Conservation (phyloP, 2,329 filamentous ascomycete genomes). For the Echinosphaeria canescens region DNA sequence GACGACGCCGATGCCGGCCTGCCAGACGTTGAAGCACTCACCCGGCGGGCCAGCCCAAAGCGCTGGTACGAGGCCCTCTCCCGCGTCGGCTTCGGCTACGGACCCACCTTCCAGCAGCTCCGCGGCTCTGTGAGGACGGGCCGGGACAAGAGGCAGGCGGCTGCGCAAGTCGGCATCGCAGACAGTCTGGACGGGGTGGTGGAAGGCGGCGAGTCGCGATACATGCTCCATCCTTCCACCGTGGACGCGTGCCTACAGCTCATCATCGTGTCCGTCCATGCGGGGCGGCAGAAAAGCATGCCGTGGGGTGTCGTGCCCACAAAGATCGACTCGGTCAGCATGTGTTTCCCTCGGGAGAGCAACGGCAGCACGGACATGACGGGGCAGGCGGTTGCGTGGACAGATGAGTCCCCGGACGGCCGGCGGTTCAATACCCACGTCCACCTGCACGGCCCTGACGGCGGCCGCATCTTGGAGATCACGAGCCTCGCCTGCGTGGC, state of each 20-base stretch:
- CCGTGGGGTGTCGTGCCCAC: constrained; percentile 11
- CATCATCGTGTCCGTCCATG: constrained; percentile 10
- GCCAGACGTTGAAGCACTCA: no score
- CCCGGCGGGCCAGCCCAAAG: constrained; percentile 9
- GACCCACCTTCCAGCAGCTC: constrained; percentile 14
- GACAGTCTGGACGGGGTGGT: no score
- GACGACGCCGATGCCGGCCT: neutral
- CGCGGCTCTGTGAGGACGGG: constrained; percentile 9
- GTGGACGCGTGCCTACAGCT: constrained; percentile 16
- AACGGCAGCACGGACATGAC: no score
- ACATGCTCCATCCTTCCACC: constrained; percentile 15
- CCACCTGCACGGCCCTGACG: no score
- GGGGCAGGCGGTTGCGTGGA: no score
- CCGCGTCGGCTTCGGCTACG: constrained; percentile 15
- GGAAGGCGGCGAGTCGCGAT: constrained; percentile 12
- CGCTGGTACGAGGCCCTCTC: constrained; percentile 12
- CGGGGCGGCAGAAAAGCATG: constrained; percentile 9
- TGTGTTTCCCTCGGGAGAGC: no score
- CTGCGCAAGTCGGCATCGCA: no score
- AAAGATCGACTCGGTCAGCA: constrained; percentile 8
- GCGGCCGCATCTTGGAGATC: no score
- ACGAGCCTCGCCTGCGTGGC: no score
- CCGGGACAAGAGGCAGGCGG: constrained; percentile 4
- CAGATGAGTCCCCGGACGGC: no score
- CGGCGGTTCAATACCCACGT: no score